Evolutionary conservation across 2,329 filamentous ascomycete species (phyloP), one percentile per base, ranked within the genome.

Genomic region (Waltergamsia citrina): DNA sequence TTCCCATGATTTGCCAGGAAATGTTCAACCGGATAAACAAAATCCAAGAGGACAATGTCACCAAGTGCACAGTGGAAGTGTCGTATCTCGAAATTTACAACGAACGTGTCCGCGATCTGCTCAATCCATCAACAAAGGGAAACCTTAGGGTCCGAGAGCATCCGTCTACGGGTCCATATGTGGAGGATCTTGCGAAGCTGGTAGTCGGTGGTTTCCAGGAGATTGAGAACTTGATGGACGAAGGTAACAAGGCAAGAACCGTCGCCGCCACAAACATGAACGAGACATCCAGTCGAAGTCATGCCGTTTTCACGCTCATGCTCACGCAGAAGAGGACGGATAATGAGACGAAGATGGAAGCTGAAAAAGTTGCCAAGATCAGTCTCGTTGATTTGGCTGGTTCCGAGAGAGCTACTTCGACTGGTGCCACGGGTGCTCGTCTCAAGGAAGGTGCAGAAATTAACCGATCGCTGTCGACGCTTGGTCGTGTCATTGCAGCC

Each of bases 191-290:
- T 49, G 88, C 93, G 41, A 96, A 98, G 57, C 65, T 98, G 39
- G 85, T 92, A 2, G 92, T 98, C 26, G 78, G 86, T 46, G 90
- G 86, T 39, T 96, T 98, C 54, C 71, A 81, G 35, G 93, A 98
- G 54, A 96, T 98, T 45, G 92, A 98, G 52, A 81, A 95, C 53
- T 65, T 98, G 49, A 98, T 98, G 92, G 92, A 98, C 53, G 90
- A 96, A 61, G 92, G 92, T 50, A 98, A 98, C 68, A 98, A 98
- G 62, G 92, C 92, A 22, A 75, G 92, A 67, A 98, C 92, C 1
- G 92, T 98, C 25, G 92, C 92, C 4, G 92, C 92, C 7, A 98
- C 92, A 25, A 98, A 96, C 71, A 98, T 98, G 92, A 98, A 98
- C 68, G 92, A 96, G 60, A 98, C 93, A 0, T 95, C 87, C 39